A percentile compares a stretch with the other conserved stretches of the same genome.
These are phyloP conservation scores for Colletotrichum gigasporum DNA, from an alignment of 2,329 filamentous ascomycete genomes.

Conservation along the genomic window DNA sequence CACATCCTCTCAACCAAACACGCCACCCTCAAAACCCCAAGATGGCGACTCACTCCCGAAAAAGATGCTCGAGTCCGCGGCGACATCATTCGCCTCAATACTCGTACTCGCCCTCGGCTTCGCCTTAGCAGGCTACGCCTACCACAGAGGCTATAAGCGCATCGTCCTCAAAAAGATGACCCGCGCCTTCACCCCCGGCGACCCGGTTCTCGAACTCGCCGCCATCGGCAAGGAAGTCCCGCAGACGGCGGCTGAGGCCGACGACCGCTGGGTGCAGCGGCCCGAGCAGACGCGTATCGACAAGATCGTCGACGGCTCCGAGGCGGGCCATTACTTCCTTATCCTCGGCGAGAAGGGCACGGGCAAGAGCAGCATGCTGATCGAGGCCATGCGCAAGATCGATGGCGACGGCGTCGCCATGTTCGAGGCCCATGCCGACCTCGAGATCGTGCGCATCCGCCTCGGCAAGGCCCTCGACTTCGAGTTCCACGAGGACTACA, in stretches of 20 bases:
- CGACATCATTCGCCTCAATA: constrained; percentile 80
- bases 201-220: constrained; percentile 86
- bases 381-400: constrained; percentile 94
- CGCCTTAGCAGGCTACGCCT: constrained; percentile 75
- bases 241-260: constrained; percentile 50
- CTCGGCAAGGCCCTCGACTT: constrained; percentile 95
- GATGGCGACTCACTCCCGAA: constrained; percentile 48
- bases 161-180: constrained; percentile 93
- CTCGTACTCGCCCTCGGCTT: constrained; percentile 74
- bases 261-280: constrained; percentile 82
- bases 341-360: constrained; percentile 95
- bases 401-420: constrained; percentile 91
- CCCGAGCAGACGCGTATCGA: constrained; percentile 86
- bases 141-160: constrained; percentile 88
- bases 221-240: constrained; percentile 69
- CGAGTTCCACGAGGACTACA: constrained; percentile 98
- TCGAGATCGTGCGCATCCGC: constrained; percentile 93
- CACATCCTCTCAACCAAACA: background rate
- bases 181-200: constrained; percentile 89
- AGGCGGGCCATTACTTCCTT: constrained; percentile 87
- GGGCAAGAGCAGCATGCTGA: constrained; percentile 94
- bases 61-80: constrained; percentile 79
- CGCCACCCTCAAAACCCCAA: background rate
- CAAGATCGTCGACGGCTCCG: constrained; percentile 78
- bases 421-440: constrained; percentile 95